Conservation (phyloP, 2,329 filamentous ascomycete genomes). For the Sarocladium strictum region DNA sequence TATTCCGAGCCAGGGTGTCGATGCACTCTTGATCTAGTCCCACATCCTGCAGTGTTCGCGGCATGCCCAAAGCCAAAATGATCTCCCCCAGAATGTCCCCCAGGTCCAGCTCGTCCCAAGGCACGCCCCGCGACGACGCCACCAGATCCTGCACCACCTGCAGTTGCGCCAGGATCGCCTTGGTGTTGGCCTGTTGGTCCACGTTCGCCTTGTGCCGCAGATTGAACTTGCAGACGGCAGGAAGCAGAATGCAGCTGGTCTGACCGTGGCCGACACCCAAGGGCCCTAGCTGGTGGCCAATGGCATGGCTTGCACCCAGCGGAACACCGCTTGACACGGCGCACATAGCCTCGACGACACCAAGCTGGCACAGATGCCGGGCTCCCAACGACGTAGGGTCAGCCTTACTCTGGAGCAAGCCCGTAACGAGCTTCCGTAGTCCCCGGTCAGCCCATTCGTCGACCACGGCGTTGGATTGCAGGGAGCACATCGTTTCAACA, state of each 20-base stretch:
- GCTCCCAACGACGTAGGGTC: constrained; percentile 32
- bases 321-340: constrained; percentile 33
- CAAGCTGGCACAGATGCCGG: constrained; percentile 40
- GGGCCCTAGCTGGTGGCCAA: constrained; percentile 47
- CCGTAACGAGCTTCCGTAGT: background rate
- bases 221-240: constrained; percentile 51
- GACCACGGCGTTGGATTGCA: constrained; percentile 29
- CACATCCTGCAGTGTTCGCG: constrained; percentile 45
- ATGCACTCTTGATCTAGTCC: constrained; percentile 42
- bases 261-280: constrained; percentile 54
- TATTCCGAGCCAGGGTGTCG: constrained; percentile 40
- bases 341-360: constrained; percentile 46
- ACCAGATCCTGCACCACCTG: constrained; percentile 11
- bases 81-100: constrained; percentile 46
- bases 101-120: constrained; percentile 30
- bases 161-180: background rate
- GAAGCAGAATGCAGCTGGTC: constrained; percentile 39
- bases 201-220: constrained; percentile 24
- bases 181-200: constrained; percentile 15
- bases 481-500: constrained; percentile 46
- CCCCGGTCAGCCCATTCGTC: constrained; percentile 11
- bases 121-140: background rate
- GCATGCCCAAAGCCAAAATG: constrained; percentile 46
- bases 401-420: background rate
- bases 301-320: constrained; percentile 45